These are phyloP conservation scores for Psidium friedrichsthalianum DNA, from an alignment of 345 rosid genomes.

Conservation along the genomic window DNA sequence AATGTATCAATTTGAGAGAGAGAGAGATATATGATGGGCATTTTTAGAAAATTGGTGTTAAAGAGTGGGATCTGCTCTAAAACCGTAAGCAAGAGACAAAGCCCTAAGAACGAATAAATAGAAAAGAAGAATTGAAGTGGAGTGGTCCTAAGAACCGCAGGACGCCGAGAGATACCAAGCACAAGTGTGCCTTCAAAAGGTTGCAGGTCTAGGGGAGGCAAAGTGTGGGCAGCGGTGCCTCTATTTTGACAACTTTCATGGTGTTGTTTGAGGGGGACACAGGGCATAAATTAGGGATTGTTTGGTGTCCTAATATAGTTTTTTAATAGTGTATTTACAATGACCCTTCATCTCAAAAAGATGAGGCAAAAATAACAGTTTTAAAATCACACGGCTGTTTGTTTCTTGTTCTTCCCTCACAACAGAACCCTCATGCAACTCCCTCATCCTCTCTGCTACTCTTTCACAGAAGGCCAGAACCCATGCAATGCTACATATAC, in stretches of 20 bases:
- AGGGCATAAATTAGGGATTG: conserved; percentile 44
- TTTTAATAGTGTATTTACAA: not conserved
- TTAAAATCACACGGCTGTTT: not conserved
- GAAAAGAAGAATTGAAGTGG: conserved; percentile 17
- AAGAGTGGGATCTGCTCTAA: not conserved
- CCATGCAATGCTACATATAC: not conserved
- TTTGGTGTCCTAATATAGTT: conserved; percentile 14
- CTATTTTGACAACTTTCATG: conserved; percentile 36
- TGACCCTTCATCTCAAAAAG: not conserved
- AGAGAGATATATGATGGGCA: not conserved
- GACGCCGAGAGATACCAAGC: conserved; percentile 37
- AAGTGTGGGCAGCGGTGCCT: conserved; percentile 22
- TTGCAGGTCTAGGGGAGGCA: conserved; percentile 35
- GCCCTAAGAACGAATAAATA: not conserved
- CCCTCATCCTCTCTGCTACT: not conserved
- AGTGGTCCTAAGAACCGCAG: conserved; percentile 10
- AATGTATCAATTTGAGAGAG: no score
- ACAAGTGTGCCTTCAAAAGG: conserved; percentile 5
- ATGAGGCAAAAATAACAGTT: not conserved
- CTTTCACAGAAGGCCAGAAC: not conserved
- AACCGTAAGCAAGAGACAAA: conserved; percentile 6
- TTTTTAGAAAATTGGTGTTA: not conserved
- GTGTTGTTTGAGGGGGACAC: conserved; percentile 64
- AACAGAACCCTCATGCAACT: not conserved
- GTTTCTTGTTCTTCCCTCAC: not conserved